phyloP scores from a whole-genome alignment of 345 rosid genomes.

The Hypericum perforatum region DNA sequence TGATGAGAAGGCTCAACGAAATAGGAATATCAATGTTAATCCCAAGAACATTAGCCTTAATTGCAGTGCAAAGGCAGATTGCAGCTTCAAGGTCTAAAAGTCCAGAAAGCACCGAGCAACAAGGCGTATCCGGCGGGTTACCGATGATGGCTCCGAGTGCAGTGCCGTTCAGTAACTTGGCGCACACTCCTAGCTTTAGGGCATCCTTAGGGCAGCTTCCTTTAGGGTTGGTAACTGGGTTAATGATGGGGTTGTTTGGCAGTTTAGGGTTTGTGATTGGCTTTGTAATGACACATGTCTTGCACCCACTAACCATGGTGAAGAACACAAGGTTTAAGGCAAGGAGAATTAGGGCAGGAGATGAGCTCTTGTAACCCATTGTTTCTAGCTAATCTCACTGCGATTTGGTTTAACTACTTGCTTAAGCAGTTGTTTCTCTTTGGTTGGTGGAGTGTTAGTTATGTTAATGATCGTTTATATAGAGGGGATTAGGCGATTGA shows the following conservation, averaged over 20 bases:
- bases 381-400: too few species aligned
- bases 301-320: constrained; percentile 35
- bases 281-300: constrained; percentile 35
- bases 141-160: constrained; percentile 37
- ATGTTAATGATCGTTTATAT: too few species aligned
- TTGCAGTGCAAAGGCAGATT: constrained; percentile 63
- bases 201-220: constrained; percentile 55
- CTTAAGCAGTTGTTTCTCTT: too few species aligned
- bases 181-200: constrained; percentile 51
- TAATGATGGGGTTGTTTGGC: constrained; percentile 14
- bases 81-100: constrained; percentile 61
- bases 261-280: constrained; percentile 36
- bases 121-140: constrained; percentile 46
- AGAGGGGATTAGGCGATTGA: too few species aligned
- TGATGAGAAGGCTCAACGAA: constrained; percentile 56
- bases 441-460: too few species aligned
- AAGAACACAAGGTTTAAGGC: constrained; percentile 26
- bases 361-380: constrained; percentile 28
- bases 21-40: constrained; percentile 52
- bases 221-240: not conserved
- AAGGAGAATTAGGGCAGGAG: constrained; percentile 24
- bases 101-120: constrained; percentile 54
- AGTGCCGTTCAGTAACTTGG: constrained; percentile 41
- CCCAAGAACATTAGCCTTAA: constrained; percentile 59
- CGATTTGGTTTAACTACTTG: too few species aligned